Base-by-base conservation (phyloP, 179 eudicot species). In the Amaranthus tricolor region DNA sequence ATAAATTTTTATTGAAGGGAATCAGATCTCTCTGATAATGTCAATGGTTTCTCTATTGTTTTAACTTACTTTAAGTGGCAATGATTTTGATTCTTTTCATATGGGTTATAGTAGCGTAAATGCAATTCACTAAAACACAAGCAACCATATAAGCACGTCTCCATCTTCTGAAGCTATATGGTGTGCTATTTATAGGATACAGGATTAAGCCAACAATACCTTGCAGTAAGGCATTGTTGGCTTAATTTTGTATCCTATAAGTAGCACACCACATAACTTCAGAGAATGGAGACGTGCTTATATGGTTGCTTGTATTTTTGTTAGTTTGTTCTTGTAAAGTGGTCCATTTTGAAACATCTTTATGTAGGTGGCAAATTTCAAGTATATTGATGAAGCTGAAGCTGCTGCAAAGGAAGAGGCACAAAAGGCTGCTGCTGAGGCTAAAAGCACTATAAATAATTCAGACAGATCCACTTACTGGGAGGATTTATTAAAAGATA, bases 361-460 rank as follows among this genome's bases (percentile, higher is more conserved):
- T 59, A 66, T 59, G 73, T 77, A 95, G 99, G 98, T 95, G 66
- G 99, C 99, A 47, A 95, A 95, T 81, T 95, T 93, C 78, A 95
- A 91, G 81, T 95, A 89, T 79, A 78, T 89, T 56, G 99, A 91
- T 74, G 93, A 95, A 80, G 84, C 74, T 44, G 91, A 89, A 84
- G 86, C 88, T 70, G 85, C 86, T 60, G 87, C 87, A 24, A 93
- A 88, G 84, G 94, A 85, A 84, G 99, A 93, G 80, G 82, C 84
- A 78, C 82, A 79, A 50, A 82, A 76, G 72, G 87, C 88, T 21
- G 80, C 40, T 31, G 40, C 73, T 53, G 96, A 90, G 71, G 79
- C 51, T 67, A 88, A 86, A 86, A 51, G 81, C 71, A 79, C 81
- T 9, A 84, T 48, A 66, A 84, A 83, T 79, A 90, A 76, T 81